phyloP scores from a whole-genome alignment of 1,139 yeast genomes.

The Hansenula anomala region DNA sequence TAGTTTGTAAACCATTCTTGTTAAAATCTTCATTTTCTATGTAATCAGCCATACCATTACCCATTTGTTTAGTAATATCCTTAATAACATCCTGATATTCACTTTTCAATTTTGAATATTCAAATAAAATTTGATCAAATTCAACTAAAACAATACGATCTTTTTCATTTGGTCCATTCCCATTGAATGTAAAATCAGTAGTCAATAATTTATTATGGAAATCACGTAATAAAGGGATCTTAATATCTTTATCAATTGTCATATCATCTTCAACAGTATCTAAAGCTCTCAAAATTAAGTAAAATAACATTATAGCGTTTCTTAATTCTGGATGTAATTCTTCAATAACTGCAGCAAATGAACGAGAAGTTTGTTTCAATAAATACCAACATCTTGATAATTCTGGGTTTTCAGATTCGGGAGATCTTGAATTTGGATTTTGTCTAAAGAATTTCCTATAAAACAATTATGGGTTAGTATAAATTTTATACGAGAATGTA shows the following conservation, averaged over 20 bases:
- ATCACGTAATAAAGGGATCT: constrained; percentile 67
- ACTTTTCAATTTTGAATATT: constrained; percentile 69
- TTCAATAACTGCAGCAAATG: constrained; percentile 87
- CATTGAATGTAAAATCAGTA: constrained; percentile 78
- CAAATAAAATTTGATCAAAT: constrained; percentile 63
- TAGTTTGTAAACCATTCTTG: constrained; percentile 69
- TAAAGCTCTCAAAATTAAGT: constrained; percentile 80
- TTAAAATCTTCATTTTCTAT: constrained; percentile 76
- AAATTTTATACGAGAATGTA: not conserved
- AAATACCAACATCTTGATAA: constrained; percentile 66
- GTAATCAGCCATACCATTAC: constrained; percentile 97
- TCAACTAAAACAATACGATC: constrained; percentile 78
- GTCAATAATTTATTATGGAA: constrained; percentile 61
- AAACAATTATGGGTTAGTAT: not conserved
- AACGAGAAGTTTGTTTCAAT: constrained; percentile 71
- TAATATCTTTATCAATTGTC: constrained; percentile 66
- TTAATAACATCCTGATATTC: constrained; percentile 74
- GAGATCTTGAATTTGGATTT: constrained; percentile 49
- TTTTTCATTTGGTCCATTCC: constrained; percentile 68
- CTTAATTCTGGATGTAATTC: constrained; percentile 90
- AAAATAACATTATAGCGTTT: constrained; percentile 76
- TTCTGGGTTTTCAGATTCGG: constrained; percentile 37
- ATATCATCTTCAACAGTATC: constrained; percentile 98
- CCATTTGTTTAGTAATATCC: constrained; percentile 81
- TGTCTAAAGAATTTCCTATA: constrained; percentile 44